Evolutionary conservation across 768 basidiomycete species (phyloP).

Genomic region (Suillus americanus): DNA sequence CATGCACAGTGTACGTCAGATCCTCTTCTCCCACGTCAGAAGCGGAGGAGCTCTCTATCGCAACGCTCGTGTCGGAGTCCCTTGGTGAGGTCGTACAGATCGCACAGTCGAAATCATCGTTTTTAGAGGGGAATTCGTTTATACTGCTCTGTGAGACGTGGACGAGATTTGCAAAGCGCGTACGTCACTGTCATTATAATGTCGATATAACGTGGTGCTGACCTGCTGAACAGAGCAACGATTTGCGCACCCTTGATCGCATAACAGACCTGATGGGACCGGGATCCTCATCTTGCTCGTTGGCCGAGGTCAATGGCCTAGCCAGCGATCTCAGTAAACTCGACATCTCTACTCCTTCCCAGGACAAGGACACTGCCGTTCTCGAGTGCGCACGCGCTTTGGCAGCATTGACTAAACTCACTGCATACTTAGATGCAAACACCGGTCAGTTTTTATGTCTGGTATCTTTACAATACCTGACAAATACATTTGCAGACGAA

Average conservation of each 20-base stretch:
- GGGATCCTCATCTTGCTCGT: neutral
- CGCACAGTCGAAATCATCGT: conserved; percentile 40
- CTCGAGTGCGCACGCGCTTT: conserved; percentile 42
- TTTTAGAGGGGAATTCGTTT: conserved; percentile 54
- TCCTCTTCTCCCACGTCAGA: conserved; percentile 18
- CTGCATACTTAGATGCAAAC: conserved; percentile 32
- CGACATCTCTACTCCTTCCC: neutral
- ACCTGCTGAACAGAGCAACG: conserved; percentile 39
- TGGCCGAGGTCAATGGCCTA: conserved; percentile 19
- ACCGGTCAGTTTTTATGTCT: neutral
- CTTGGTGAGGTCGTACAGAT: conserved; percentile 45
- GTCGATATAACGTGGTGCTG: neutral
- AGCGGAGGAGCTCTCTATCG: conserved; percentile 16
- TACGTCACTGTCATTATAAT: conserved; percentile 25
- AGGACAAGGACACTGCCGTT: conserved; percentile 17
- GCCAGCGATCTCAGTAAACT: conserved; percentile 18
- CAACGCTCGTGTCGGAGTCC: conserved; percentile 38
- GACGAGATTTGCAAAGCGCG: conserved; percentile 65
- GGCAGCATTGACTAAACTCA: conserved; percentile 44
- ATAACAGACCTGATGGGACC: conserved; percentile 43
- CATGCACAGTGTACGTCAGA: conserved; percentile 37
- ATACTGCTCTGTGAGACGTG: conserved; percentile 70
- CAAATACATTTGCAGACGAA: neutral
- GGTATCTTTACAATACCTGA: neutral
- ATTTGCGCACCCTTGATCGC: conserved; percentile 46